A percentile compares a stretch with the other conserved stretches of the same genome.
These are phyloP conservation scores for Colletotrichum liriopes DNA, from an alignment of 2,329 filamentous ascomycete genomes.

Conservation along the genomic window DNA sequence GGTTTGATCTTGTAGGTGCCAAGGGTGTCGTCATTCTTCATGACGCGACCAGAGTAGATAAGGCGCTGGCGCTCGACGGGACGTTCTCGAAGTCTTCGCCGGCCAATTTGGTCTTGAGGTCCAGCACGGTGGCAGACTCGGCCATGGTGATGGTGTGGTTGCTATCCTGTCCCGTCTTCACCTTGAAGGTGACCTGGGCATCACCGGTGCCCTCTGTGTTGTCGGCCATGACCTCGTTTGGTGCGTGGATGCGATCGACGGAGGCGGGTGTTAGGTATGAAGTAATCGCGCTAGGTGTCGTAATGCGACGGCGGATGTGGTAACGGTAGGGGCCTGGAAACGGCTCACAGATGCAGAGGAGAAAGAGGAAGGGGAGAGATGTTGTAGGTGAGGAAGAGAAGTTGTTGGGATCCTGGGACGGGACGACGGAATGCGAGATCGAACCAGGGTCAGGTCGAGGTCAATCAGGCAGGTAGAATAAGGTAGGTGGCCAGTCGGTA, in stretches of 20 bases:
- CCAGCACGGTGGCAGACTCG: conserved; percentile 81
- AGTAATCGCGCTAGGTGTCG: conserved; percentile 12
- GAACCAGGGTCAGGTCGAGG: conserved; percentile 11
- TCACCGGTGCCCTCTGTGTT: conserved; percentile 74
- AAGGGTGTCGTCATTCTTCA: conserved; percentile 94
- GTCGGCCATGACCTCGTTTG: conserved; percentile 72
- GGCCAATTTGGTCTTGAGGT: conserved; percentile 92
- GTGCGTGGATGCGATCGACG: background rate
- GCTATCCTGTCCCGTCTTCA: conserved; percentile 95
- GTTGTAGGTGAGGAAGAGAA: conserved; percentile 9
- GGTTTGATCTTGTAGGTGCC: conserved; percentile 94
- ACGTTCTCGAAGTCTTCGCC: conserved; percentile 87
- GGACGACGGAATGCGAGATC: conserved; percentile 22
- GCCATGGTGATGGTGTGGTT: conserved; percentile 88
- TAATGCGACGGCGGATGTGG: conserved; percentile 13
- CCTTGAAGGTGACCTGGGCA: conserved; percentile 91
- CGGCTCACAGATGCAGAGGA: conserved; percentile 6
- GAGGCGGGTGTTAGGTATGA: conserved; percentile 2
- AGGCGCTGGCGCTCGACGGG: conserved; percentile 91
- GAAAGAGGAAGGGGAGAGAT: background rate
- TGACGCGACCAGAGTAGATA: conserved; percentile 96
- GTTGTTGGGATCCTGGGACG: conserved; percentile 27
- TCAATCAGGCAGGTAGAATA: conserved; percentile 21
- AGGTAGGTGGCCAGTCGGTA: conserved; percentile 28
- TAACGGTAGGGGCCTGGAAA: background rate